Conservation (phyloP, 2,329 filamentous ascomycete species). For the Fusarium luffae region DNA sequence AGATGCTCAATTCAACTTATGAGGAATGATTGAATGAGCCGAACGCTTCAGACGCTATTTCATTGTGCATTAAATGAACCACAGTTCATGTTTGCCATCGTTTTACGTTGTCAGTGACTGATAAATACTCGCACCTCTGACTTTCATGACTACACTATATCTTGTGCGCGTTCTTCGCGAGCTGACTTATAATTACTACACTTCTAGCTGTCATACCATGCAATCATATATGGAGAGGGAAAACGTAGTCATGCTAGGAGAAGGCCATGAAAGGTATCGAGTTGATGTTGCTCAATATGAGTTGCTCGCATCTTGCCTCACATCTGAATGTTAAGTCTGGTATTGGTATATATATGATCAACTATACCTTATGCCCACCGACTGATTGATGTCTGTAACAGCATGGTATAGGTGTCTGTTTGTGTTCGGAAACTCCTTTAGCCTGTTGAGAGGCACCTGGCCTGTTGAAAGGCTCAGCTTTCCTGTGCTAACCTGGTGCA, state of each 20-base stretch:
- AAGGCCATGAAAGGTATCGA: neutral
- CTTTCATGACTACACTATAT: neutral
- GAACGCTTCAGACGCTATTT: conserved; percentile 24
- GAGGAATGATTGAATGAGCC: conserved; percentile 35
- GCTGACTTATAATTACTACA: neutral
- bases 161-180: neutral
- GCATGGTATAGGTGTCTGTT: conserved; percentile 26
- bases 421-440: conserved; percentile 38
- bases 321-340: conserved; percentile 21
- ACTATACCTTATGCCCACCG: conserved; percentile 23
- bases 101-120: neutral
- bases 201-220: neutral
- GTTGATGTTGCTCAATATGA: neutral
- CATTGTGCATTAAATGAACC: conserved; percentile 8
- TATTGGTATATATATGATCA: conserved; percentile 35
- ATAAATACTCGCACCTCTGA: neutral
- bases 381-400: conserved; percentile 33
- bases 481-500: conserved; percentile 35
- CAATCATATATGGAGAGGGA: neutral
- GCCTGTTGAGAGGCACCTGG: conserved; percentile 46
- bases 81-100: neutral
- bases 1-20: conserved; percentile 40
- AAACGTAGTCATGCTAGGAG: neutral
- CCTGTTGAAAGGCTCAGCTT: conserved; percentile 47
- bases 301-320: conserved; percentile 1